Base-by-base conservation (phyloP, 306 rosid species). In the Amphicarpaea edgeworthii region DNA sequence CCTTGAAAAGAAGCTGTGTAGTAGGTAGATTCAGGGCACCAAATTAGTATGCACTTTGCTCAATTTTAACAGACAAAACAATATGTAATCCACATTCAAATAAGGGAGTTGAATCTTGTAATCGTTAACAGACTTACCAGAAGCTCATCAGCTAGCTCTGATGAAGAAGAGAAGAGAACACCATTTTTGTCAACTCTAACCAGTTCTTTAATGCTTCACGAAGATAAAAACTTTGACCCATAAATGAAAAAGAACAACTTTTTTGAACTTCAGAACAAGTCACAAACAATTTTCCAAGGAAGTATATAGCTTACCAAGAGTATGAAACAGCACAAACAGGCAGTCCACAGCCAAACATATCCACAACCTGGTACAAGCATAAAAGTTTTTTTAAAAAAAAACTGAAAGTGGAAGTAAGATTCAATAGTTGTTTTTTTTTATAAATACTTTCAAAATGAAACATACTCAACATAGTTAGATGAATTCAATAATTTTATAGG, bases 271-370 rank as follows among this genome's bases (percentile, higher is more conserved):
- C 51, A 70, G 15, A 40, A 69, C 23, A 60, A 30, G 78, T 28
- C 38, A 68, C 37, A 71, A 60, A 38, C 17, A 16, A 40, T 69
- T 57, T 53, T 66, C 10, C 12, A 68, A 70, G 69, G 20, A 71
- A 45, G 46, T 50, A 54, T 17, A 58, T 16, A 46, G 65, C 79
- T 65, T 82, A 95, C 98, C 98, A 95, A 57, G 97, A 95, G 85
- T 95, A 95, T 5, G 98, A 92, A 83, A 92, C 97, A 5, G 98
- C 98, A 79, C 97, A 95, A 80, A 92, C 98, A 24, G 97, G 98
- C 73, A 95, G 85, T 62, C 98, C 97, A 85, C 98, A 95, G 66
- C 98, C 98, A 51, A 95, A 95, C 98, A 95, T 95, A 85, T 95
- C 98, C 76, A 95, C 98, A 60, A 95, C 90, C 98, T 95, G 70